Evolutionary conservation across 164 flowering plant genomes (phyloP).

Genomic region (Vitis labrusca): DNA sequence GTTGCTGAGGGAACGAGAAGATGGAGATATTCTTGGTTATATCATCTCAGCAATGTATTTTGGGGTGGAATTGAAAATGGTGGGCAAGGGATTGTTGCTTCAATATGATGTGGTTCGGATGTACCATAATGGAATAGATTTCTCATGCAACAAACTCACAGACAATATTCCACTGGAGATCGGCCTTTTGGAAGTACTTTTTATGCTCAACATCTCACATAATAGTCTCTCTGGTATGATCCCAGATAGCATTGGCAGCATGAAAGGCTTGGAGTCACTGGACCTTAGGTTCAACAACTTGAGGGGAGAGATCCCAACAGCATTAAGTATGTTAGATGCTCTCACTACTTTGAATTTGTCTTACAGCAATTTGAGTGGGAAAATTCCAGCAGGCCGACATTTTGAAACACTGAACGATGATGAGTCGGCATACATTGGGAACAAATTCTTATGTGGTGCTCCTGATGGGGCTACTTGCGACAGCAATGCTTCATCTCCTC

Average conservation of each 20-base stretch:
- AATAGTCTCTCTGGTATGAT: conserved; percentile 13
- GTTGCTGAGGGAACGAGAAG: not conserved
- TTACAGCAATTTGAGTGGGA: too few species aligned
- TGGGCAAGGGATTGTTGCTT: conserved; percentile 9
- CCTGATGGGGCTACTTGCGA: conserved; percentile 1
- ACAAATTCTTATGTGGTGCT: conserved; percentile 12
- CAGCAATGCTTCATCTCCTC: not conserved
- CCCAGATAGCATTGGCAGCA: conserved; percentile 13
- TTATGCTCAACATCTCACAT: conserved; percentile 20
- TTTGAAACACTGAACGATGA: conserved; percentile 16
- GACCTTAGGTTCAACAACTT: conserved; percentile 19
- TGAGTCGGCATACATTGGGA: conserved; percentile 17
- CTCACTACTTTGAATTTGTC: conserved; percentile 16
- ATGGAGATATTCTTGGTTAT: conserved; percentile 8
- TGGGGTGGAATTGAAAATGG: conserved; percentile 12
- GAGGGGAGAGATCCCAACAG: conserved; percentile 12
- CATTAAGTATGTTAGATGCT: conserved; percentile 12
- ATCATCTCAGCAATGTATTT: not conserved
- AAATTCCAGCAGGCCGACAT: conserved; percentile 8
- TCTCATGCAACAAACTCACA: conserved; percentile 11
- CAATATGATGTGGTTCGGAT: not conserved
- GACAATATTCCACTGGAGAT: conserved; percentile 21
- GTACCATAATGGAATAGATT: conserved; percentile 18
- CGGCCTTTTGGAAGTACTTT: conserved; percentile 14
- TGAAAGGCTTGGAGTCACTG: conserved; percentile 18